Evolutionary conservation across 345 rosid genomes (phyloP), one percentile per base, ranked within the genome.

Genomic region (Populus simonii): DNA sequence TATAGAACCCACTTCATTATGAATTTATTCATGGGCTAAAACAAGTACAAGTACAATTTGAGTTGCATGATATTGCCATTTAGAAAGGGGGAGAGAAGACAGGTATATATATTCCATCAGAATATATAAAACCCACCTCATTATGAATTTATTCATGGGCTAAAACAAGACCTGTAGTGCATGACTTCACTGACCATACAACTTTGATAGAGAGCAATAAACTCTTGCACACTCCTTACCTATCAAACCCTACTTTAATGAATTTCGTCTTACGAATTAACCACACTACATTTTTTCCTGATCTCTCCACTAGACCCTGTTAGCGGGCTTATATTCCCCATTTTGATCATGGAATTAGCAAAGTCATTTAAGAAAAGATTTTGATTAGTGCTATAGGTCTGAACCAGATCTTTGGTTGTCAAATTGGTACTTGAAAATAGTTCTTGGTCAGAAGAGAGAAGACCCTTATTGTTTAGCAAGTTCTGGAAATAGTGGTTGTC

Each of bases 291-390:
- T 7, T 66, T 78, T 66, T 62, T 78, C 55, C 81, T 78, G 38
- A 78, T 55, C 59, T 78, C 61, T 25, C 81, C 81, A 53, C 12
- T 39, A 18, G 81, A 73, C 7, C 77, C 81, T 7, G 76, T 78
- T 4, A 78, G 73, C 11, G 93, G 88, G 31, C 71, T 85, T 1
- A 84, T 86, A 36, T 77, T 77, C 85, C 79, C 97, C 97, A 67
- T 83, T 83, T 73, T 77, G 80, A 63, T 70, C 75, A 70, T 70
- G 43, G 80, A 71, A 71, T 77, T 71, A 10, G 70, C 73, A 17
- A 63, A 74, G 27, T 31, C 23, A 25, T 0, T 4, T 16, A 79
- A 68, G 73, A 79, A 79, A 16, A 74, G 78, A 25, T 59, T 29
- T 39, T 35, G 45, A 27, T 76, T 81, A 22, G 12, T 70, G 39